These are phyloP conservation scores for Hamigera avellanea DNA, from an alignment of 495 filamentous ascomycete genomes.

Conservation along the genomic window DNA sequence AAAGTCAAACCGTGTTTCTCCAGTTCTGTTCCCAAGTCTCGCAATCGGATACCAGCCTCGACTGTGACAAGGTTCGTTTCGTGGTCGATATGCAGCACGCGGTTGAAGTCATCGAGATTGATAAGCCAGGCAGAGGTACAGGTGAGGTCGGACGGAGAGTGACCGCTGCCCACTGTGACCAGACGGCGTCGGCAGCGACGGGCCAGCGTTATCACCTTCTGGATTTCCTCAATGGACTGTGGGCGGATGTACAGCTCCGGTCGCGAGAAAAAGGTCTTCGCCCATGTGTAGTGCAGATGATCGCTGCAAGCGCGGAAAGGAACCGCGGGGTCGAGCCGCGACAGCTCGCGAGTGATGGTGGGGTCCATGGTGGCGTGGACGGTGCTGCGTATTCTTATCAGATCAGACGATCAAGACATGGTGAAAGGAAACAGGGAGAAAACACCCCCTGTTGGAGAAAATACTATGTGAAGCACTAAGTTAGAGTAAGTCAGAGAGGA, in stretches of 20 bases:
- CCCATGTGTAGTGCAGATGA: slow-evolving; percentile 91
- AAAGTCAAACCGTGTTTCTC: slow-evolving; percentile 66
- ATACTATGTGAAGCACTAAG: background rate
- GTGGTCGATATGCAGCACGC: slow-evolving; percentile 54
- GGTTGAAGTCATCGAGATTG: slow-evolving; percentile 76
- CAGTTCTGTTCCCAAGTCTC: slow-evolving; percentile 54
- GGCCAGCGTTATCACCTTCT: slow-evolving; percentile 71
- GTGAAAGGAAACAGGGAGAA: background rate
- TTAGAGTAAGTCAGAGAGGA: too few species aligned
- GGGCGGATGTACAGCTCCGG: slow-evolving; percentile 88
- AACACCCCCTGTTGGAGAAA: background rate
- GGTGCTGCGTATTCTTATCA: slow-evolving; percentile 4
- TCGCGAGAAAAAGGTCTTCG: slow-evolving; percentile 73
- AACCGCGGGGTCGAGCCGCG: slow-evolving; percentile 42
- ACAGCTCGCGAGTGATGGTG: slow-evolving; percentile 38
- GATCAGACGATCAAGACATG: slow-evolving; percentile 8
- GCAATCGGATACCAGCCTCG: slow-evolving; percentile 74
- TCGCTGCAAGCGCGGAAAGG: slow-evolving; percentile 64
- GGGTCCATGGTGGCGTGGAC: slow-evolving; percentile 29
- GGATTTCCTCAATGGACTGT: slow-evolving; percentile 63
- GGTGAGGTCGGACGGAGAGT: slow-evolving; percentile 86
- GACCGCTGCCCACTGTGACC: slow-evolving; percentile 70
- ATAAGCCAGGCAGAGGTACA: slow-evolving; percentile 93
- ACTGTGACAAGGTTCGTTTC: slow-evolving; percentile 56
- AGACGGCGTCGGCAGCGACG: slow-evolving; percentile 69